Evolutionary conservation across 2,329 filamentous ascomycete genomes (phyloP).

Genomic region (Byssothecium circinans): DNA sequence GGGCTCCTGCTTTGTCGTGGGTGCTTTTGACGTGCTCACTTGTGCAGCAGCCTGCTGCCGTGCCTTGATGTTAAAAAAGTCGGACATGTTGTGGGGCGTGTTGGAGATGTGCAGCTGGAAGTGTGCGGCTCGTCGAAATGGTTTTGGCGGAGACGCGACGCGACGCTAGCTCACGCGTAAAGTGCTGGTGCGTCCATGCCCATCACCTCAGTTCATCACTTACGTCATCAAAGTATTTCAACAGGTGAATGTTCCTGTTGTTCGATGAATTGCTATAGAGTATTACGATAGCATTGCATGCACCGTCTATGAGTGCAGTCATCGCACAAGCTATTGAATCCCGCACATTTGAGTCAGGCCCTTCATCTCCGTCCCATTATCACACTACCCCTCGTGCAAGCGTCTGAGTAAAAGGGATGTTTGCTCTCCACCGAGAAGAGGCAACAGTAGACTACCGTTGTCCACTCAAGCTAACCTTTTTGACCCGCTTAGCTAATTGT

Average conservation of each 20-base stretch:
- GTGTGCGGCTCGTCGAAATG: slow-evolving; percentile 13
- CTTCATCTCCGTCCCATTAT: too few species aligned
- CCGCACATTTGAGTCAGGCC: too few species aligned
- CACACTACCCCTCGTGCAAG: too few species aligned
- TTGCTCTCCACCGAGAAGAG: too few species aligned
- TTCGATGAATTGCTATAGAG: background rate
- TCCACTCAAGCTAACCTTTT: slow-evolving; percentile 59
- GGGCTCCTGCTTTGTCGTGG: slow-evolving; percentile 62
- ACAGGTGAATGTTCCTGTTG: background rate
- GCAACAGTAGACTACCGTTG: slow-evolving; percentile 20
- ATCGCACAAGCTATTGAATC: background rate
- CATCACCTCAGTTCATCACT: slow-evolving; percentile 10
- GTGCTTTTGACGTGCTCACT: slow-evolving; percentile 68
- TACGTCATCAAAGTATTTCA: slow-evolving; percentile 9
- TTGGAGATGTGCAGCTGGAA: background rate
- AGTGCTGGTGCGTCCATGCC: slow-evolving; percentile 17
- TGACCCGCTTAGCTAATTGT: slow-evolving; percentile 66
- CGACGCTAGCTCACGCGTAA: slow-evolving; percentile 12
- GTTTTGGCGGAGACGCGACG: slow-evolving; percentile 38
- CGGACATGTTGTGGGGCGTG: slow-evolving; percentile 64
- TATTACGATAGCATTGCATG: slow-evolving; percentile 7
- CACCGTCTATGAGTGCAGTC: background rate
- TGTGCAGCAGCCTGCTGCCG: slow-evolving; percentile 72
- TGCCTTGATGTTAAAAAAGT: slow-evolving; percentile 95
- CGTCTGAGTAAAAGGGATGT: too few species aligned